Base-by-base conservation (phyloP, 768 basidiomycete genomes). In the Strobilomyces echinocephalus region DNA sequence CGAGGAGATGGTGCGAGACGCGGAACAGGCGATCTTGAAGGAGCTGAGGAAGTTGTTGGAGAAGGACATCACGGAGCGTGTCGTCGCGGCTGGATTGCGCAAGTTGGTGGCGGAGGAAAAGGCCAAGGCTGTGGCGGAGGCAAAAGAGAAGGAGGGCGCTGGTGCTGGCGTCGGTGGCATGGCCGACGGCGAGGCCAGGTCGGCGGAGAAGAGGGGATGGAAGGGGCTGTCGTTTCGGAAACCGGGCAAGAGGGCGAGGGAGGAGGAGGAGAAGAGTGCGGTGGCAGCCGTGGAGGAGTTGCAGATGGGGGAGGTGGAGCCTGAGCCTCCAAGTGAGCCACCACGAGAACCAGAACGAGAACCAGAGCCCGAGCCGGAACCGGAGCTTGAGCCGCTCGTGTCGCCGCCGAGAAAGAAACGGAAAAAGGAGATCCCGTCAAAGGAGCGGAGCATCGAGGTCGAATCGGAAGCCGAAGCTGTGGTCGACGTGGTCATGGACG, bases 1-100 rank as follows among this genome's bases (percentile, higher is more conserved):
- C 0, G 68, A 68, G 7, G 81, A 81, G 59, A 67, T 88, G 39
- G 66, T 87, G 16, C 75, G 76, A 18, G 72, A 74, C 33, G 85
- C 86, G 7, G 75, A 79, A 58, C 72, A 76, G 56, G 70, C 79
- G 38, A 79, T 90, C 53, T 49, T 83, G 46, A 74, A 68, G 24
- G 85, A 90, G 66, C 71, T 91, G 48, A 72, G 69, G 55, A 66
- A 52, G 12, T 54, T 80, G 47, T 69, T 90, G 45, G 80, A 83
- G 68, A 83, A 80, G 69, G 88, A 90, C 59, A 73, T 91, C 31
- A 72, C 72, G 57, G 84, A 85, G 41, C 78, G 80, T 18, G 69
- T 88, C 2, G 79, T 88, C 14, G 78, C 73, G 9, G 64, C 71
- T 24, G 80, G 80, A 36, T 57, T 91, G 46, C 72, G 78, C 55